Conservation (phyloP, 306 rosid genomes). For the Cucumis cinereus region DNA sequence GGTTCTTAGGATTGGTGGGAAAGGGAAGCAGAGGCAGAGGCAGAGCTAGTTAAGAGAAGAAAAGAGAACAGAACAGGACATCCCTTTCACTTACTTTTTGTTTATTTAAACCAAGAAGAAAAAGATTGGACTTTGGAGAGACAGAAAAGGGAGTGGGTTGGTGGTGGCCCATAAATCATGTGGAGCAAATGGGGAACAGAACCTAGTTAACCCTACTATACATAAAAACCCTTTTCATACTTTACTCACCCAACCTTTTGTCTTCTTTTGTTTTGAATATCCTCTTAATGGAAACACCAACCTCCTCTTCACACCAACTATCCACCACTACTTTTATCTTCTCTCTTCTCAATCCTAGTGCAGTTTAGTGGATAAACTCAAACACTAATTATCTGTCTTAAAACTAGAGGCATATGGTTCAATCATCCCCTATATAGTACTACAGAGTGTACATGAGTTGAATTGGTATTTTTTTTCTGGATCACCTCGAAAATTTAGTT, state of each 20-base stretch:
- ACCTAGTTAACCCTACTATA: neutral
- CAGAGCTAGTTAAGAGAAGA: neutral
- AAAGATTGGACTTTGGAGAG: neutral
- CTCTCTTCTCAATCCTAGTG: too few species aligned
- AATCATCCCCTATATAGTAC: too few species aligned
- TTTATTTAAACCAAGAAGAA: constrained; percentile 14
- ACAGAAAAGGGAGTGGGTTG: neutral
- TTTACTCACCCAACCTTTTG: neutral
- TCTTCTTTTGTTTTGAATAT: neutral
- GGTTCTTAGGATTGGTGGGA: constrained; percentile 20
- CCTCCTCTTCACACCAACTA: neutral
- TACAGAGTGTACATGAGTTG: too few species aligned
- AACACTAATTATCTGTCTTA: too few species aligned
- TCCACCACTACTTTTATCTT: neutral
- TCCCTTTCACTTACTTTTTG: constrained; percentile 45
- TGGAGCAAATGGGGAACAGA: constrained; percentile 26
- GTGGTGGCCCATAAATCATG: constrained; percentile 18
- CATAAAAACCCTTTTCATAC: neutral
- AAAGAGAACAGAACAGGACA: neutral
- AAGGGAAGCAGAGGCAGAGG: neutral
- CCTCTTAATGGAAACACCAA: neutral
- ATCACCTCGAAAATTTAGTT: too few species aligned
- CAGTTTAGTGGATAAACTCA: too few species aligned
- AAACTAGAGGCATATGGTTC: too few species aligned
- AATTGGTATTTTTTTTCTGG: too few species aligned